Conservation (phyloP, 2,329 filamentous ascomycete species). For the Colletotrichum cuscutae region DNA sequence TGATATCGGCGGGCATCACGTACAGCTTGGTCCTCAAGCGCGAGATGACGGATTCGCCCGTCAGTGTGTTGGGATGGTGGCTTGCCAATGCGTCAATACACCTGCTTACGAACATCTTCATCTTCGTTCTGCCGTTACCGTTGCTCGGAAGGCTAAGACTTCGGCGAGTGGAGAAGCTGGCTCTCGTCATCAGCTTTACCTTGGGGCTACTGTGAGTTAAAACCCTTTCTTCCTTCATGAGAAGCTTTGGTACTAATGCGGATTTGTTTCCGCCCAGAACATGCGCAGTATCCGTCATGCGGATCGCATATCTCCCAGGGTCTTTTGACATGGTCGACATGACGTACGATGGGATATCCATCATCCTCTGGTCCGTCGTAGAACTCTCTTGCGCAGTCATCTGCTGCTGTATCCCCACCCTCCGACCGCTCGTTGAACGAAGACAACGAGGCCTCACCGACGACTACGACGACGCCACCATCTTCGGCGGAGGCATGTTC, state of each 20-base stretch:
- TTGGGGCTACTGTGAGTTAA: constrained; percentile 33
- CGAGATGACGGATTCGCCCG: background rate
- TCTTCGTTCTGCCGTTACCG: constrained; percentile 33
- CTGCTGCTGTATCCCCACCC: constrained; percentile 51
- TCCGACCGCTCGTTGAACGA: constrained; percentile 41
- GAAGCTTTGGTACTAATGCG: background rate
- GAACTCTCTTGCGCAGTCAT: constrained; percentile 52
- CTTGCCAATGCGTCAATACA: constrained; percentile 29
- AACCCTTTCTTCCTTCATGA: background rate
- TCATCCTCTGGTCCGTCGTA: constrained; percentile 49
- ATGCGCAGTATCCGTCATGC: constrained; percentile 37
- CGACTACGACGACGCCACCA: background rate
- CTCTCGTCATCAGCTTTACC: constrained; percentile 27
- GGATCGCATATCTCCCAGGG: constrained; percentile 44
- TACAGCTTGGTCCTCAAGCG: background rate
- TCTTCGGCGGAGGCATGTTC: background rate
- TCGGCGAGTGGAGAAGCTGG: constrained; percentile 23
- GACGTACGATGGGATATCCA: constrained; percentile 46
- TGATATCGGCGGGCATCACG: constrained; percentile 19
- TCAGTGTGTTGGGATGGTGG: constrained; percentile 31
- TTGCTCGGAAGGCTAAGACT: constrained; percentile 25
- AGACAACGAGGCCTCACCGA: background rate
- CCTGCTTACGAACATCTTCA: constrained; percentile 34
- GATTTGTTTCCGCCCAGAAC: background rate
- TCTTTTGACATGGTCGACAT: constrained; percentile 41